A percentile compares a stretch with the other conserved stretches of the same genome.
Evolutionary conservation across 208 protist genomes (phyloP).

Genomic region (Novymonas esmeraldas): DNA sequence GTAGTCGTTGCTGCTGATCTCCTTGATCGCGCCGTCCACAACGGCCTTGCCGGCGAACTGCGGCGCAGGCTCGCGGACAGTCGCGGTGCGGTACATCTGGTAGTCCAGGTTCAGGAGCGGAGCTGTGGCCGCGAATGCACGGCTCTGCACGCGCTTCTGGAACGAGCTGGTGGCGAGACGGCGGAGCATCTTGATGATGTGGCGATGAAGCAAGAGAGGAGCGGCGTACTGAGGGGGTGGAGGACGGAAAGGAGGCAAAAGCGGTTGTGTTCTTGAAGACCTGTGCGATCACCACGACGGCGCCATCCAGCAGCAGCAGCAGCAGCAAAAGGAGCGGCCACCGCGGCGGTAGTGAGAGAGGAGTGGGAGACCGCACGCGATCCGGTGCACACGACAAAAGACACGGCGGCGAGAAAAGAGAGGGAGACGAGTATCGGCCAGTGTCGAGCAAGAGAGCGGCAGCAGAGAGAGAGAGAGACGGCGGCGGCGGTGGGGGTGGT

Average conservation of each 20-base stretch:
- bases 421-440: no score
- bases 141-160: slow-evolving; percentile 22
- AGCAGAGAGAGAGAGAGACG: no score
- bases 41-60: slow-evolving; percentile 94
- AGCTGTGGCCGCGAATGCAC: slow-evolving; percentile 48
- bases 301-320: no score
- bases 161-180: slow-evolving; percentile 43
- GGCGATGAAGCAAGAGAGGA: not conserved
- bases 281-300: not conserved
- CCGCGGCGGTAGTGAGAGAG: no score
- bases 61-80: slow-evolving; percentile 89
- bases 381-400: no score
- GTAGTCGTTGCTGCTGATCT: slow-evolving; percentile 92
- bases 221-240: not conserved
- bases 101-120: slow-evolving; percentile 83
- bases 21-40: slow-evolving; percentile 94
- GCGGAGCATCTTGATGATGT: slow-evolving; percentile 56
- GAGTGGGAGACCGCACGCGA: no score
- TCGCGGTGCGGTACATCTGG: slow-evolving; percentile 77
- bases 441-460: no score
- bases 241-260: not conserved
- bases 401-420: no score
- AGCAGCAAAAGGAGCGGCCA: no score
- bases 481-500: no score
- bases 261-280: not conserved